phyloP scores from a whole-genome alignment of 2,329 filamentous ascomycete genomes.

The Myotisia sp. region DNA sequence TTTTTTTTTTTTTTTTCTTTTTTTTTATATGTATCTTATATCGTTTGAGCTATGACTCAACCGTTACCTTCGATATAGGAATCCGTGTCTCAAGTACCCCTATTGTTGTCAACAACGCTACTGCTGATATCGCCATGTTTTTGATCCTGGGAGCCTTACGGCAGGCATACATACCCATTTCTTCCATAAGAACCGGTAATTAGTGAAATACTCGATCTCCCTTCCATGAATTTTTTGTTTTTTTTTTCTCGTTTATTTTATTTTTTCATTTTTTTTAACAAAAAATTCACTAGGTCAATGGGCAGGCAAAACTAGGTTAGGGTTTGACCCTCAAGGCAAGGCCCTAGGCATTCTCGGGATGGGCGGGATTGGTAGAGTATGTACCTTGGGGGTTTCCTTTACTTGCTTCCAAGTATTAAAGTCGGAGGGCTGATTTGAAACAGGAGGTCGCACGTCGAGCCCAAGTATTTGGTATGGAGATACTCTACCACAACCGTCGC shows the following conservation, averaged over 20 bases:
- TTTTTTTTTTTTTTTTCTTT: not conserved
- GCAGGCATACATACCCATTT: slow-evolving; percentile 29
- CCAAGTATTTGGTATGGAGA: slow-evolving; percentile 33
- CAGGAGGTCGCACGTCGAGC: slow-evolving; percentile 34
- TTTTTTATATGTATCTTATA: not conserved
- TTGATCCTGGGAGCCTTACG: slow-evolving; percentile 35
- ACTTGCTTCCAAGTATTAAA: slow-evolving; percentile 1
- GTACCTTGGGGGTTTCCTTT: slow-evolving; percentile 9
- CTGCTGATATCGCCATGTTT: slow-evolving; percentile 35
- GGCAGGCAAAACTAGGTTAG: slow-evolving; percentile 29
- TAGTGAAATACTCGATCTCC: slow-evolving; percentile 1
- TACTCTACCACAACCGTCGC: slow-evolving; percentile 35
- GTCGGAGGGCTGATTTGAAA: not conserved
- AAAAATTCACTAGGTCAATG: slow-evolving; percentile 23
- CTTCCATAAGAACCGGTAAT: slow-evolving; percentile 28
- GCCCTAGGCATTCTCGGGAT: slow-evolving; percentile 34
- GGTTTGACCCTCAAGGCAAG: slow-evolving; percentile 34
- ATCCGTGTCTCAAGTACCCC: slow-evolving; percentile 33
- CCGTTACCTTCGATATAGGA: slow-evolving; percentile 13
- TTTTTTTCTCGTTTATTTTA: slow-evolving; percentile 1
- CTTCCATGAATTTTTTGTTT: not conserved
- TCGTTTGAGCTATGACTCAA: too few relatives aligned
- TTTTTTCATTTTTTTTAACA: not conserved
- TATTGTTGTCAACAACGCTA: slow-evolving; percentile 34
- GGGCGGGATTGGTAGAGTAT: slow-evolving; percentile 35